These are phyloP conservation scores for Thermothelomyces thermophilus DNA, from an alignment of 2,329 filamentous ascomycete genomes.

Conservation along the genomic window DNA sequence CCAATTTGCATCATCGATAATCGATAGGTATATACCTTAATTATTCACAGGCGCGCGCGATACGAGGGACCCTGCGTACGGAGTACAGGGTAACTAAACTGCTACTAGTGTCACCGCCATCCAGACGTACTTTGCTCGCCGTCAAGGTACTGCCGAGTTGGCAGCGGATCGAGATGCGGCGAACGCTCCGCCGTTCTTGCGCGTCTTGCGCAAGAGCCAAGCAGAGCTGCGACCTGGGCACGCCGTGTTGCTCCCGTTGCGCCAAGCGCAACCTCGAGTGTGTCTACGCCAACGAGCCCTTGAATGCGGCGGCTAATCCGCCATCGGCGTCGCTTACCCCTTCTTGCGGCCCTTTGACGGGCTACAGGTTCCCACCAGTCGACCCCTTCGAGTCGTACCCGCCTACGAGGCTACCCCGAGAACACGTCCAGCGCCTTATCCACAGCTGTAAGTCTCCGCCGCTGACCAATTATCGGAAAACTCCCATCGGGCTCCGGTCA, in stretches of 20 bases:
- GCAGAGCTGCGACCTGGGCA: constrained; percentile 48
- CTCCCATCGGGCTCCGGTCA: no score
- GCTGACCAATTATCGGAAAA: no score
- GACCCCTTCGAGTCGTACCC: constrained; percentile 55
- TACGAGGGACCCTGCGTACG: no score
- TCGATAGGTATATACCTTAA: no score
- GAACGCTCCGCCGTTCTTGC: constrained; percentile 52
- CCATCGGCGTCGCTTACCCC: not conserved
- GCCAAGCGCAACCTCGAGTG: constrained; percentile 41
- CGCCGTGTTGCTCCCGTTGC: constrained; percentile 50
- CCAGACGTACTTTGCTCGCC: no score
- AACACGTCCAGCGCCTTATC: constrained; percentile 49
- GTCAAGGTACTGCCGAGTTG: no score
- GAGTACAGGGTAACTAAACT: no score
- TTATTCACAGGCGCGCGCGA: no score
- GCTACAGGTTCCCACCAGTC: constrained; percentile 32
- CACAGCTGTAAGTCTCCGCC: constrained; percentile 49
- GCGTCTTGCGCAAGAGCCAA: constrained; percentile 50
- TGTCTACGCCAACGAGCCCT: constrained; percentile 48
- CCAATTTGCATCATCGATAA: no score
- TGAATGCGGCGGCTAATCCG: constrained; percentile 26
- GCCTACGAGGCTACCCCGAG: constrained; percentile 42
- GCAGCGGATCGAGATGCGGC: constrained; percentile 37
- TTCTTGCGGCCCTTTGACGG: constrained; percentile 16
- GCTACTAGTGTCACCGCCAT: no score